These are phyloP conservation scores for Micromonas pusilla DNA, from an alignment of 139 green algal species.

Conservation along the genomic window DNA sequence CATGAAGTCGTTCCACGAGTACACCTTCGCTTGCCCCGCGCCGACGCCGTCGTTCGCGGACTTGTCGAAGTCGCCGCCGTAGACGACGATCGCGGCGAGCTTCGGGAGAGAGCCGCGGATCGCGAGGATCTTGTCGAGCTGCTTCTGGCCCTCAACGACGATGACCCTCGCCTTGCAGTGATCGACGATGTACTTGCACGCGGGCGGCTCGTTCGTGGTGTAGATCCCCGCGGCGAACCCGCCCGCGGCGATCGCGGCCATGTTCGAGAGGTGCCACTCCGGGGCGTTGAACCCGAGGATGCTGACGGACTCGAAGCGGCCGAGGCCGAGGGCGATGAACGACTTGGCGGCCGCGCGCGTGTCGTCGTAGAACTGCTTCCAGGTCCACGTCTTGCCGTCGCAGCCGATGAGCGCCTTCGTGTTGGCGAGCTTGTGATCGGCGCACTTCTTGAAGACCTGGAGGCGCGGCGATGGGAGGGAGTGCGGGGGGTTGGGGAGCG, in stretches of 20 bases:
- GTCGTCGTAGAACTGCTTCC: conserved; percentile 25
- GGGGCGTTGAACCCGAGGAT: conserved; percentile 27
- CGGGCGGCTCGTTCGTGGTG: conserved; percentile 25
- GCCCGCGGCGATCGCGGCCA: conserved; percentile 19
- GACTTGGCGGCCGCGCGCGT: neutral
- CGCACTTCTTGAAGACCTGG: neutral
- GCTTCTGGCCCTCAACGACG: conserved; percentile 22
- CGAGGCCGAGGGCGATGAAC: conserved; percentile 15
- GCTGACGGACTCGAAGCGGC: conserved; percentile 17
- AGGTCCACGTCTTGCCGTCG: conserved; percentile 1
- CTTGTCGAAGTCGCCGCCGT: neutral
- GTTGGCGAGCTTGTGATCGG: neutral
- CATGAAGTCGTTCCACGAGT: conserved; percentile 24
- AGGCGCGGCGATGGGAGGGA: no score
- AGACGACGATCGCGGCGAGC: conserved; percentile 21
- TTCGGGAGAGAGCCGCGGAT: conserved; percentile 2
- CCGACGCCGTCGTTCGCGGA: conserved; percentile 12
- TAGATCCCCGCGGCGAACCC: conserved; percentile 25
- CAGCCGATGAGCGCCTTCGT: neutral
- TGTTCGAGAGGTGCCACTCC: conserved; percentile 27
- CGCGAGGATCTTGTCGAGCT: conserved; percentile 22
- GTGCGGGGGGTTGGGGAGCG: no score
- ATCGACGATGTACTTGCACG: conserved; percentile 26
- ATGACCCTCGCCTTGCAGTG: conserved; percentile 18
- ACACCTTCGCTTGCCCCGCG: conserved; percentile 11